These are phyloP conservation scores for Castanea crenata DNA, from an alignment of 306 rosid species.

Conservation along the genomic window DNA sequence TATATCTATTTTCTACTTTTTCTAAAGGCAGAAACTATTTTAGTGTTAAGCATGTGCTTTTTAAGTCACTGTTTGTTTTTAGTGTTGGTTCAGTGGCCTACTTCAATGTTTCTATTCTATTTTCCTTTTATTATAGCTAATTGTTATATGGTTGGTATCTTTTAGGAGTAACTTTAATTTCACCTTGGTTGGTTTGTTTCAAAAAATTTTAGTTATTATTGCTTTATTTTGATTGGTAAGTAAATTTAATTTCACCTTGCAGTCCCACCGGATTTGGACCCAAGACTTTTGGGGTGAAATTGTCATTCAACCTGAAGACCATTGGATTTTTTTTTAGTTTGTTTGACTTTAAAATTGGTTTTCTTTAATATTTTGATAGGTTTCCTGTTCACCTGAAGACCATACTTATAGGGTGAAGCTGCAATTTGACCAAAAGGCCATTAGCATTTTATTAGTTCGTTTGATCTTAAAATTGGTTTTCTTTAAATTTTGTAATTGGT, in stretches of 20 bases:
- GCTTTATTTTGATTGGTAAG: too few species aligned
- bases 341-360: not conserved
- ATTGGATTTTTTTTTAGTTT: not conserved
- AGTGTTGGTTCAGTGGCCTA: not conserved
- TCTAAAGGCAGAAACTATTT: not conserved
- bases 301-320: too few species aligned
- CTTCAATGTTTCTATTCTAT: not conserved
- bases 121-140: not conserved
- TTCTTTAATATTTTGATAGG: not conserved
- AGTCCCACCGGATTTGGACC: too few species aligned
- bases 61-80: slow-evolving; percentile 14
- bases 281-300: too few species aligned
- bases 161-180: not conserved
- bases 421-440: too few species aligned
- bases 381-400: not conserved
- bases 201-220: not conserved
- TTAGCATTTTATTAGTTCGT: not conserved
- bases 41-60: not conserved
- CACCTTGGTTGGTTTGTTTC: not conserved
- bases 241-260: too few species aligned
- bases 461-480: not conserved
- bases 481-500: not conserved
- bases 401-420: too few species aligned
- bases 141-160: not conserved
- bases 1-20: not conserved